These are phyloP conservation scores for Saccharomyces uvarum DNA, from an alignment of 1,139 yeast genomes.

Conservation along the genomic window DNA sequence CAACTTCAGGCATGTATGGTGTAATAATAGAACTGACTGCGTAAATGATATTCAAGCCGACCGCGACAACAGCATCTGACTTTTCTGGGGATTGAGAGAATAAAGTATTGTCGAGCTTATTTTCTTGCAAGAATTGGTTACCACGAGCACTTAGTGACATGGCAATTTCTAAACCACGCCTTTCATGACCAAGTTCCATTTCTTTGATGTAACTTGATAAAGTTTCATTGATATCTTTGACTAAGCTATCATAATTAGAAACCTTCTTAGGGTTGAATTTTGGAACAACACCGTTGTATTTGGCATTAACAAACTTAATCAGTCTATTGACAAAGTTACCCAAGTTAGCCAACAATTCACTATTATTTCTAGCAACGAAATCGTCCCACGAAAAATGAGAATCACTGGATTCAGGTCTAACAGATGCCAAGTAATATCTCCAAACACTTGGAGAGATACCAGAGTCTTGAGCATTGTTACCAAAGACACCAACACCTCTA, in stretches of 20 bases:
- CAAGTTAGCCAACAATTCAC: conserved; percentile 86
- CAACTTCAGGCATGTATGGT: conserved; percentile 88
- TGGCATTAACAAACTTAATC: conserved; percentile 81
- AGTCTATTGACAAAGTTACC: conserved; percentile 95
- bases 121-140: conserved; percentile 89
- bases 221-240: conserved; percentile 53
- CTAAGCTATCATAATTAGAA: conserved; percentile 44
- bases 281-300: conserved; percentile 87
- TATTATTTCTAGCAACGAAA: conserved; percentile 86
- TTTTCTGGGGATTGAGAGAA: conserved; percentile 68
- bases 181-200: conserved; percentile 73
- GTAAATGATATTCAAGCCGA: conserved; percentile 83
- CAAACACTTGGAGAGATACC: conserved; percentile 89
- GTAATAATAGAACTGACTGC: conserved; percentile 68
- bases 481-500: conserved; percentile 94
- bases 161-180: conserved; percentile 84
- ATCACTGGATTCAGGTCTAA: conserved; percentile 93
- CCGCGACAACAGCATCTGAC: conserved; percentile 88
- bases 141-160: conserved; percentile 91
- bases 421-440: conserved; percentile 90
- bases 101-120: conserved; percentile 83
- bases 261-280: conserved; percentile 41
- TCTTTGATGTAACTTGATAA: conserved; percentile 55
- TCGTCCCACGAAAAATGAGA: conserved; percentile 97
- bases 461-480: conserved; percentile 91